Evolutionary conservation across 179 eudicot species (phyloP).

Genomic region (Nepenthes alata): DNA sequence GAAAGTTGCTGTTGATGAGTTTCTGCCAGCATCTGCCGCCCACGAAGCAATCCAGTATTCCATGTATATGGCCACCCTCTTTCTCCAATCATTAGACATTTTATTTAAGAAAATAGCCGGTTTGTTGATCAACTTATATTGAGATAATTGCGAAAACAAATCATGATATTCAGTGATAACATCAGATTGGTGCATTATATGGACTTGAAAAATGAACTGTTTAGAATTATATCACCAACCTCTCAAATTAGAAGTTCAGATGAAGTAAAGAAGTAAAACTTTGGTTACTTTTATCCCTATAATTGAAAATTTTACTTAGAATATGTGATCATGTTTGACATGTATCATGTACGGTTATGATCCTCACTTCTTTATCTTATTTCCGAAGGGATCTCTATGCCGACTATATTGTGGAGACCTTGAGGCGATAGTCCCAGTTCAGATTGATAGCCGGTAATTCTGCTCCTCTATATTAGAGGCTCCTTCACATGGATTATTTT

Average conservation of each 20-base stretch:
- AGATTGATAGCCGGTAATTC: too few species aligned
- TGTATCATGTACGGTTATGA: background rate
- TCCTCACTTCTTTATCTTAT: background rate
- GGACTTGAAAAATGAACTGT: background rate
- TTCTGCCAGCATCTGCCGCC: constrained; percentile 49
- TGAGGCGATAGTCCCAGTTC: constrained; percentile 6
- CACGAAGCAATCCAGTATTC: constrained; percentile 47
- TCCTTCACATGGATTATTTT: too few species aligned
- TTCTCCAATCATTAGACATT: background rate
- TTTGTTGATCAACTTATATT: too few species aligned
- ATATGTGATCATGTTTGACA: background rate
- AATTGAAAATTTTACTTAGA: too few species aligned
- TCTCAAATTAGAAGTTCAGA: background rate
- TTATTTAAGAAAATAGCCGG: too few species aligned
- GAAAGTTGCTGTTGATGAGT: constrained; percentile 56
- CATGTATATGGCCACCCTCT: constrained; percentile 28
- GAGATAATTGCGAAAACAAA: too few species aligned
- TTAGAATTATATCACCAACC: background rate
- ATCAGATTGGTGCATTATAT: background rate
- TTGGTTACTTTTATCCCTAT: too few species aligned
- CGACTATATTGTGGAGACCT: constrained; percentile 15
- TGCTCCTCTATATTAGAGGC: too few species aligned
- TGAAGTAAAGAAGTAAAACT: too few species aligned
- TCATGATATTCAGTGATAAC: too few species aligned
- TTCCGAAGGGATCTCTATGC: constrained; percentile 11